Evolutionary conservation across 2,329 filamentous ascomycete genomes (phyloP), one percentile per base, ranked within the genome.

Genomic region (Ophiostoma australiae): DNA sequence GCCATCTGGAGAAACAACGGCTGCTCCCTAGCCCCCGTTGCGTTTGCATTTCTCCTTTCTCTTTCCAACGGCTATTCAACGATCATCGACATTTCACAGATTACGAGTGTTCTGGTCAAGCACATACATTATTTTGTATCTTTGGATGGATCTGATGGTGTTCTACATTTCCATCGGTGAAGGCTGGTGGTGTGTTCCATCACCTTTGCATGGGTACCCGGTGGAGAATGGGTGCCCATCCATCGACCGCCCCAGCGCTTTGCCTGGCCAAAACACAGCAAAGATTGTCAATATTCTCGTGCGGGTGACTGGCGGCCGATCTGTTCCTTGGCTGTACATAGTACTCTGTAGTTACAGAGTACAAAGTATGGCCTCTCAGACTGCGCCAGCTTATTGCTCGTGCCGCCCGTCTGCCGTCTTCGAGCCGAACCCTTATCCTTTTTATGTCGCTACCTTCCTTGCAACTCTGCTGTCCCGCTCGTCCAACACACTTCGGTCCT

Each of bases 1-100:
- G 44, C 55, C 17, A 33, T 63, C 58, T 63, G 58, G 58, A 63
- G 58, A 63, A 63, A 33, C 27, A 31, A 8, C 58, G 58, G 58
- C 58, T 63, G 58, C 27, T 63, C 58, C 58, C 58, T 63, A 63
- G 58, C 27, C 58, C 58, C 58, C 27, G 58, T 63, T 35, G 15
- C 27, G 11, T 55, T 55, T 13, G n/a, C n/a, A 58, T 58, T 58
- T 58, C 52, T 27, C 55, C 27, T 31, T 61, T 33, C 27, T 33
- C 17, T 10, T 63, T 63, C 33, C 58, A 63, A 63, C 58, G 58
- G 58, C 27, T 20, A 58, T 27, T 27, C 27, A 5, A 10, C 52
- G n/a, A 27, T 58, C 44, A 8, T 48, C 44, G 20, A 20, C 27
- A 31, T 31, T 31, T 31, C 7, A 7, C 20, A 8, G 20, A 7